These are phyloP conservation scores for Phaeotremella skinneri DNA, from an alignment of 768 basidiomycete genomes.

Conservation along the genomic window DNA sequence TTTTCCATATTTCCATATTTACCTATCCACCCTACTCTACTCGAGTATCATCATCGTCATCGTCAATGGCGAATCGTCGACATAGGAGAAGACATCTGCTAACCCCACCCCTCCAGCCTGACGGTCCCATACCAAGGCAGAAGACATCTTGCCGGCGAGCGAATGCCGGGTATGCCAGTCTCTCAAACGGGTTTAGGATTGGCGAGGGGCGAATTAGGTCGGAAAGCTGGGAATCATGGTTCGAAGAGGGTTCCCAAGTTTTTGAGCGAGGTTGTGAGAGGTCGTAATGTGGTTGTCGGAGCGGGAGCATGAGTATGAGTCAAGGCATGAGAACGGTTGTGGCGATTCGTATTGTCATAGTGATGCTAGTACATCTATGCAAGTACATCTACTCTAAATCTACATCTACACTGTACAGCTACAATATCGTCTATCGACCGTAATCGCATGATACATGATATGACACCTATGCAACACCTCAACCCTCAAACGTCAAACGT, in stretches of 20 bases:
- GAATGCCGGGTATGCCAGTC: conserved; percentile 23
- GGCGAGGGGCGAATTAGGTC: conserved; percentile 21
- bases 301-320: not conserved
- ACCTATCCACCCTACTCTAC: too few species aligned
- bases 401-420: too few species aligned
- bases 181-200: conserved; percentile 23
- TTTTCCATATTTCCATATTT: too few species aligned
- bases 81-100: not conserved
- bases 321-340: too few species aligned
- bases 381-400: too few species aligned
- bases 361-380: too few species aligned
- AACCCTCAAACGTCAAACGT: not conserved
- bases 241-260: conserved; percentile 10
- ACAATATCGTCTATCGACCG: too few species aligned
- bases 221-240: not conserved
- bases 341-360: too few species aligned
- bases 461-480: not conserved
- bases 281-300: not conserved
- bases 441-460: too few species aligned
- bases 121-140: conserved; percentile 20
- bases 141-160: conserved; percentile 21
- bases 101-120: not conserved
- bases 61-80: not conserved
- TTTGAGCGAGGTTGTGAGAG: conserved; percentile 5
- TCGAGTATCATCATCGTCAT: not conserved